Evolutionary conservation across 257 asterid genomes (phyloP), one percentile per base, ranked within the genome.

Genomic region (Nicotiana knightiana): DNA sequence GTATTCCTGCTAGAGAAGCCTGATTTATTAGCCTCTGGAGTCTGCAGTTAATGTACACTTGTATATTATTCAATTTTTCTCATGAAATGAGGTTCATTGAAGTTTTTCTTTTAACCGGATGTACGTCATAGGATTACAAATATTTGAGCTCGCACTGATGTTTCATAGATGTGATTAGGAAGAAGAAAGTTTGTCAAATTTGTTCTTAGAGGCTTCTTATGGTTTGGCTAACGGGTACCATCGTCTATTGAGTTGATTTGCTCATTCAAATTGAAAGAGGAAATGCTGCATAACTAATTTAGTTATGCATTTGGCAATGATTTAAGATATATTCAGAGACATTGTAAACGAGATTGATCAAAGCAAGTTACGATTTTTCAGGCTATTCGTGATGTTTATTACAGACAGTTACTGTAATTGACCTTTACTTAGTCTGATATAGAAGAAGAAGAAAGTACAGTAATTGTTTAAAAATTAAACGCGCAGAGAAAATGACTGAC

Each of bases 21-120:
- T 86, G 64, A 83, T 84, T 83, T 82, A 28, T 59, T 77, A 63
- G 54, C 68, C 84, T 17, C 54, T 6, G 79, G 46, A 59, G 75
- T 83, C 83, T 82, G 81, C 83, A 85, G 68, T 26, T 84, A 86
- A 16, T 82, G 87, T 87, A 86, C 87, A 84, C 86, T 68, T 91
- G 90, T 90, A 89, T 87, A 90, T 86, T 89, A 89, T 63, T 86
- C 82, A 64, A 71, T 77, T 67, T 54, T 62, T 82, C 81, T 83
- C 68, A 85, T 85, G 79, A 85, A 85, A 84, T 82, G 90, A 85
- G 85, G 86, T 79, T 84, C 84, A 80, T 68, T 71, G 67, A 81
- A 55, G 77, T 83, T 70, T 48, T 26, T 85, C 79, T 81, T 65
- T 63, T 51, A 53, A 58, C 65, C 79, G 54, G 63, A 51, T 55